A percentile compares a stretch with the other conserved stretches of the same genome.
Conservation (phyloP, 495 filamentous ascomycete genomes). For the Cercophora sp. region DNA sequence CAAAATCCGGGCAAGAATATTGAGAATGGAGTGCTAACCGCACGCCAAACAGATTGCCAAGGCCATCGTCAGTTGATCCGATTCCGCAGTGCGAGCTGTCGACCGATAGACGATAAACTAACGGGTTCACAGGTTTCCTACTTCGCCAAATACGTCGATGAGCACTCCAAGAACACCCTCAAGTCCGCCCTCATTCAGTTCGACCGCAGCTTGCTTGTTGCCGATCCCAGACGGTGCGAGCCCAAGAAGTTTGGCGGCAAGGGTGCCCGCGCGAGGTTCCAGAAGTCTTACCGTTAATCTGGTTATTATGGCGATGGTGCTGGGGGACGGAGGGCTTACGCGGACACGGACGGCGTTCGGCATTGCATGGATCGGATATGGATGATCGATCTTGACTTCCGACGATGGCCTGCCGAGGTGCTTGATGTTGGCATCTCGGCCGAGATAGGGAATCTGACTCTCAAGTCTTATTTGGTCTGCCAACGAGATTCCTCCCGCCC, state of each 20-base stretch:
- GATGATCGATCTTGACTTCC: constrained; percentile 27
- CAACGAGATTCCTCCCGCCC: constrained; percentile 16
- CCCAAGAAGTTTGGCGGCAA: constrained; percentile 91
- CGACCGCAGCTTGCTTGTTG: constrained; percentile 94
- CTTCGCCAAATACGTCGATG: constrained; percentile 99
- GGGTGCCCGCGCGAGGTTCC: constrained; percentile 93
- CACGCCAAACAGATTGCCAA: constrained; percentile 68
- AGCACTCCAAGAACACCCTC: constrained; percentile 98
- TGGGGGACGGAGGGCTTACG: constrained; percentile 27
- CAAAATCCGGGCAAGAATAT: not conserved
- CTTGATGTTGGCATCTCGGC: constrained; percentile 20
- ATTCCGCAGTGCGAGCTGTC: not conserved
- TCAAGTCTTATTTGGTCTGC: constrained; percentile 23
- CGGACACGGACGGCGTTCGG: constrained; percentile 37
- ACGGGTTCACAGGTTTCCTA: constrained; percentile 62
- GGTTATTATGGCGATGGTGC: constrained; percentile 21
- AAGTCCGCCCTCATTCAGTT: constrained; percentile 92
- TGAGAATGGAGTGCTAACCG: constrained; percentile 15
- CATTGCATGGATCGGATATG: constrained; percentile 35
- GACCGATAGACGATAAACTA: not conserved
- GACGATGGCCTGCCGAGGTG: constrained; percentile 27
- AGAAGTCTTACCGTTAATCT: constrained; percentile 73
- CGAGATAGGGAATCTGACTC: constrained; percentile 31
- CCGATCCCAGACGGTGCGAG: constrained; percentile 92
- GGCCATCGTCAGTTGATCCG: constrained; percentile 30